phyloP scores from a whole-genome alignment of 805 yeast genomes.

The Barnettozyma botsteinii region DNA sequence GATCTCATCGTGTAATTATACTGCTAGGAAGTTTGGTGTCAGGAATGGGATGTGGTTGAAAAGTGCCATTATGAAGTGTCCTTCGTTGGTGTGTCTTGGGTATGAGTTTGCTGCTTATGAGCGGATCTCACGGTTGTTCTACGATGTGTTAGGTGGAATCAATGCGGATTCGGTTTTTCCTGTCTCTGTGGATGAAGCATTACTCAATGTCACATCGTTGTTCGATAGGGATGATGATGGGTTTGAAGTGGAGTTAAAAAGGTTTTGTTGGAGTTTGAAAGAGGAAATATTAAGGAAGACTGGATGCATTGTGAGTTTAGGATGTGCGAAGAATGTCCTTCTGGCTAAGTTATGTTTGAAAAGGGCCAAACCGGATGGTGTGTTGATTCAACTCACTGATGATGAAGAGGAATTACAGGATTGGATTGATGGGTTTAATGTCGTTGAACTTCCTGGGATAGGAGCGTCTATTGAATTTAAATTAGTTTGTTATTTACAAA shows the following conservation, averaged over 20 bases:
- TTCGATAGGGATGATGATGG: constrained; percentile 21
- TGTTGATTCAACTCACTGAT: constrained; percentile 2
- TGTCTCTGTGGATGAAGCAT: constrained; percentile 86
- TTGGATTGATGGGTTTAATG: constrained; percentile 5
- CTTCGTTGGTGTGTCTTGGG: constrained; percentile 53
- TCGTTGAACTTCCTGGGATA: constrained; percentile 45
- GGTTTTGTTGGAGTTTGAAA: constrained; percentile 28
- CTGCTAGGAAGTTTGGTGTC: constrained; percentile 74
- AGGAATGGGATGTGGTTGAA: constrained; percentile 88
- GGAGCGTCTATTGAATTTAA: constrained; percentile 48
- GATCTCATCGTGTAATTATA: constrained; percentile 88
- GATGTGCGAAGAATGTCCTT: constrained; percentile 67
- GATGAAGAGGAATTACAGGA: neutral
- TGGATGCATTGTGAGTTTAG: constrained; percentile 70
- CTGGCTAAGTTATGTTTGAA: constrained; percentile 70
- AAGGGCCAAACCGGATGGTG: constrained; percentile 78
- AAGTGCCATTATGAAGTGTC: constrained; percentile 60
- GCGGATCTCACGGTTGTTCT: constrained; percentile 54
- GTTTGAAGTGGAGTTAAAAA: constrained; percentile 18
- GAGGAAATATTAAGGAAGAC: constrained; percentile 38
- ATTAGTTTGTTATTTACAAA: constrained; percentile 24
- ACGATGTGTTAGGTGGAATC: constrained; percentile 47
- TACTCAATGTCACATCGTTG: constrained; percentile 54
- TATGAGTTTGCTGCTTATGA: constrained; percentile 77
- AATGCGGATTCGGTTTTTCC: constrained; percentile 46